Conservation (phyloP, 2,329 filamentous ascomycete species). For the Aspergillus nomiae region DNA sequence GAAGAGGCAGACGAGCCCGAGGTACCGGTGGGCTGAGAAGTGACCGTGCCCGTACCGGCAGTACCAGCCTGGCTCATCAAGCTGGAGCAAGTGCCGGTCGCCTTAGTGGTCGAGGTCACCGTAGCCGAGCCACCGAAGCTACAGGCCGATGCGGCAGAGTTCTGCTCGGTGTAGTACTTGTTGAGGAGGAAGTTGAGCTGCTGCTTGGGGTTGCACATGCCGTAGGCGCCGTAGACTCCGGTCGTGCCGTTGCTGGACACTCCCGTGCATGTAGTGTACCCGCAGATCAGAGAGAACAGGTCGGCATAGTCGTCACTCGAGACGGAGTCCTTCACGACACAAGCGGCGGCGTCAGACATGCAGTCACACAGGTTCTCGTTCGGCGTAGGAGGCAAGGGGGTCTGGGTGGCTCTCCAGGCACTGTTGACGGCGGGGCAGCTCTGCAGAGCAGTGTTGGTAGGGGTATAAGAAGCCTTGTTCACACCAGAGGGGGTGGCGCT, state of each 20-base stretch:
- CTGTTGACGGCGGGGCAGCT: constrained; percentile 67
- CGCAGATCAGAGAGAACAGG: constrained; percentile 62
- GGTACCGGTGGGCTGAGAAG: constrained; percentile 34
- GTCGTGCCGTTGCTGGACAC: constrained; percentile 41
- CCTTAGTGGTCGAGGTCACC: constrained; percentile 34
- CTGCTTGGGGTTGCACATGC: constrained; percentile 47
- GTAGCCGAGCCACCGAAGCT: constrained; percentile 46
- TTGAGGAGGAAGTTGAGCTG: constrained; percentile 49
- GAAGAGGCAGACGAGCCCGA: constrained; percentile 20
- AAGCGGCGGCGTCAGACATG: constrained; percentile 73
- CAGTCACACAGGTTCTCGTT: constrained; percentile 78
- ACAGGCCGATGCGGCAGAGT: constrained; percentile 41
- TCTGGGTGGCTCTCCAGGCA: constrained; percentile 66
- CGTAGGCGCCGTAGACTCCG: constrained; percentile 49
- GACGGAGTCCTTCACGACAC: constrained; percentile 59
- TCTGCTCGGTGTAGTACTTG: constrained; percentile 46
- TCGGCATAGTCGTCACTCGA: constrained; percentile 32
- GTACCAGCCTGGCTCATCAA: constrained; percentile 45
- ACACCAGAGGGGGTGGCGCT: constrained; percentile 67
- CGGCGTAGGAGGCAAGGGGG: constrained; percentile 74
- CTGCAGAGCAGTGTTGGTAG: constrained; percentile 68
- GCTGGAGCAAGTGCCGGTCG: constrained; percentile 39
- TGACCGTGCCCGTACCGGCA: constrained; percentile 43
- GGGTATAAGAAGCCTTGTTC: constrained; percentile 66
- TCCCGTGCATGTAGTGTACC: constrained; percentile 42